Evolutionary conservation across 1,139 yeast species (phyloP), one percentile per base, ranked within the genome.

Genomic region (Blastobotrys serpentis): DNA sequence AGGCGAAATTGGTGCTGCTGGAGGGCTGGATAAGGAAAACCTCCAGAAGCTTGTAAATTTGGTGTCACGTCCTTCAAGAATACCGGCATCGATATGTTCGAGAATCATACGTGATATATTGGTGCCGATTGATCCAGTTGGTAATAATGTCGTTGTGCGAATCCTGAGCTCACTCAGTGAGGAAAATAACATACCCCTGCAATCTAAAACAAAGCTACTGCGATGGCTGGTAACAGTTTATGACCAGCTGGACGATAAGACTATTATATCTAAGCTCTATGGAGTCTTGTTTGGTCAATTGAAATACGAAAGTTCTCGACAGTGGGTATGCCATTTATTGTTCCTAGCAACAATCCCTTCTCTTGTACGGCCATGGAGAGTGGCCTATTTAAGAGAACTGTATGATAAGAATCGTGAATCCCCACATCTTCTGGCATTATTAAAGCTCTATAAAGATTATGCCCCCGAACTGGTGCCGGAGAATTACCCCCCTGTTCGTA

Each of bases 281-380:
- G 67, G 75, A 1, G 50, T 73, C 11, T 62, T 78, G 48, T 67
- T 76, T 53, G 70, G 73, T 23, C 64, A 70, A 36, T 65, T 79
- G 53, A 71, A 73, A 43, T 74, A 66, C 51, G 79, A 75, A 51
- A 71, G 65, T 46, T 60, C 73, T 34, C 71, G 80, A 30, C 68
- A 69, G 1, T 68, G 71, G 61, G 59, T 75, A 3, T 71, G 79
- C 11, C 73, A 73, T 46, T 52, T 78, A 13, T 57, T 78, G 14
- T 63, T 72, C 39, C 57, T 76, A 48, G 53, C 71, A 1, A 65
- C 77, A 0, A 49, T 36, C n/a, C 41, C 45, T 13, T 22, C 58
- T 4, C 60, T 62, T 17, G 70, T 76, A n/a, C 71, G 65, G 41
- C 62, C 64, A 1, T 65, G 71, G 69, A 64, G 72, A 39, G 63